Evolutionary conservation across 169 alveolate genomes (phyloP).

Genomic region (Plasmodium gonderi): DNA sequence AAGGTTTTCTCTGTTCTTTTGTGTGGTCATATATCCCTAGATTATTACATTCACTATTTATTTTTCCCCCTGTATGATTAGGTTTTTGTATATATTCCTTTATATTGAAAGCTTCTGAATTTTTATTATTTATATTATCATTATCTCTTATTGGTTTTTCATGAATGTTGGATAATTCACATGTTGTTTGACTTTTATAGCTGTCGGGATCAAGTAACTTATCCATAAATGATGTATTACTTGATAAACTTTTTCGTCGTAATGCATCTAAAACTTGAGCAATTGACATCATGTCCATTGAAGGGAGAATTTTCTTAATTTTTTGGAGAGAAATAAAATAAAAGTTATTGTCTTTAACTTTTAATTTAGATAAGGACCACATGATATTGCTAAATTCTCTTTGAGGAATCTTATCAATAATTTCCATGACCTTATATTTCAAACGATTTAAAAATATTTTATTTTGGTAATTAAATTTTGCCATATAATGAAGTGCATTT

Average conservation of each 20-base stretch:
- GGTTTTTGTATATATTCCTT: background rate
- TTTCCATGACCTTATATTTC: slow-evolving; percentile 49
- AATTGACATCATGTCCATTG: slow-evolving; percentile 70
- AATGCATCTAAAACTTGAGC: slow-evolving; percentile 76
- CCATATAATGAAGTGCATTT: slow-evolving; percentile 75
- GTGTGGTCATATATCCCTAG: background rate
- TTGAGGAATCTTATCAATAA: slow-evolving; percentile 67
- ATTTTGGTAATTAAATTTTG: slow-evolving; percentile 71
- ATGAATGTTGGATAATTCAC: background rate
- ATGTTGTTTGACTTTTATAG: background rate
- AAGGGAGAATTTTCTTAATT: slow-evolving; percentile 31
- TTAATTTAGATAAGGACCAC: slow-evolving; percentile 72
- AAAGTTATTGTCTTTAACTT: slow-evolving; percentile 41
- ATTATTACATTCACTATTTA: background rate
- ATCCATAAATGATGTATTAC: background rate
- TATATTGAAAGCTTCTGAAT: background rate
- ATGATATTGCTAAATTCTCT: slow-evolving; percentile 73
- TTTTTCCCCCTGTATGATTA: background rate
- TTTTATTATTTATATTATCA: background rate
- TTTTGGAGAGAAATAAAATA: slow-evolving; percentile 23
- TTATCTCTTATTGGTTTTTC: background rate
- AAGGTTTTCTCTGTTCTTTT: background rate
- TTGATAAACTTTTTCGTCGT: slow-evolving; percentile 22
- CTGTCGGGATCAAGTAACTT: background rate
- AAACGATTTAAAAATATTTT: slow-evolving; percentile 31